Evolutionary conservation across 768 basidiomycete species (phyloP), one percentile per base, ranked within the genome.

Genomic region (Pisolithus orientalis): DNA sequence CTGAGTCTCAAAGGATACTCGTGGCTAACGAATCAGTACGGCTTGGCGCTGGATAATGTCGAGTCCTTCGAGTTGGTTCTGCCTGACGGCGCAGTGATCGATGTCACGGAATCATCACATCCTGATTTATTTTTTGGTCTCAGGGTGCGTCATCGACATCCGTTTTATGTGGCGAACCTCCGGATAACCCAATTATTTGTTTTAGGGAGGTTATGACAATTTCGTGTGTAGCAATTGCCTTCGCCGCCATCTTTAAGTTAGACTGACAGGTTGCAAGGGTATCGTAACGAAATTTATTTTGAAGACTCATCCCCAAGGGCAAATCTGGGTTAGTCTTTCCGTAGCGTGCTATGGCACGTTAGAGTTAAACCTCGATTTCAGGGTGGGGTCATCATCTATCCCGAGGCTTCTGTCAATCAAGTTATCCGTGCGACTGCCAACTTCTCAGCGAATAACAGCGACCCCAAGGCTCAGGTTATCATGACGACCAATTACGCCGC

Each of bases 141-240:
- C n/a, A 75, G 70, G 62, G 76, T 75, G 54, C 10, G 65, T 8
- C 21, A 14, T 29, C 21, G 28, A 25, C 27, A 11, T 29, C 17
- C 16, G 10, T 10, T 47, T 6, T 31, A 5, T 10, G 1, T 21
- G n/a, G 4, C 3, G 14, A 11, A 29, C n/a, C 21, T 21, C 11
- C 13, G 31, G 4, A 17, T 11, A 34, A 34, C 10, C 13, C 29
- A 4, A n/a, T n/a, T 14, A 16, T 27, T 25, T 31, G 29, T 8
- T n/a, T 3, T 49, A 83, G 80, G 84, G 84, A 31, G 83, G 83
- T 9, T 62, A 72, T 56, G 84, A 86, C 55, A 86, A 85, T 55
- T 84, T 82, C 53, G 75, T 75, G 42, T 8, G 65, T 47, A 11
- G 17, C 17, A 25, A 32, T 8, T 2, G 17, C 51, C 13, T 31